Conservation (phyloP, 2,329 filamentous ascomycete genomes). For the Diaporthe sp. region DNA sequence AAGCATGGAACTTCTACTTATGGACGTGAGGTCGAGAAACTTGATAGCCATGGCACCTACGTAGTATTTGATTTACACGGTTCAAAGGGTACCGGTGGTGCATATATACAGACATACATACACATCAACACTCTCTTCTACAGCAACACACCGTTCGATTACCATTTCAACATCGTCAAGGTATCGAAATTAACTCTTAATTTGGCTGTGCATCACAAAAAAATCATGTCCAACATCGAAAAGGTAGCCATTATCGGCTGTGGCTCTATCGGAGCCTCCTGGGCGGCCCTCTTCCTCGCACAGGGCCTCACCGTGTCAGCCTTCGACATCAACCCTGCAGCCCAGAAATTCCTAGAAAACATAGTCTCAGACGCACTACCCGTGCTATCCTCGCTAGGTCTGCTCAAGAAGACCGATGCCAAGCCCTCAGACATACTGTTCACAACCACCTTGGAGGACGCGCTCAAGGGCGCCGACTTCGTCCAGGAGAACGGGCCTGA, state of each 20-base stretch:
- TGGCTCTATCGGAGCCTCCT: slow-evolving; percentile 49
- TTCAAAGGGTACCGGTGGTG: not conserved
- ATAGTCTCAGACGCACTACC: slow-evolving; percentile 29
- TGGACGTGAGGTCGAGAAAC: not conserved
- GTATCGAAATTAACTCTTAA: not conserved
- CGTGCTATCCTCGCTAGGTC: slow-evolving; percentile 29
- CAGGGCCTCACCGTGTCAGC: slow-evolving; percentile 48
- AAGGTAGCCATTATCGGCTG: slow-evolving; percentile 46
- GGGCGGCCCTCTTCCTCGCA: slow-evolving; percentile 49
- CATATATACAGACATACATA: not conserved
- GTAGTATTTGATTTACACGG: not conserved
- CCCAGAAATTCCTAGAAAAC: slow-evolving; percentile 40
- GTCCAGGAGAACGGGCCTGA: slow-evolving; percentile 54
- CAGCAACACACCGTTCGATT: not conserved
- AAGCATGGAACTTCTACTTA: not conserved
- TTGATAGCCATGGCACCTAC: not conserved
- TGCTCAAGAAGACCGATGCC: slow-evolving; percentile 32
- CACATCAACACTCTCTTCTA: not conserved
- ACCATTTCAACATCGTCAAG: not conserved
- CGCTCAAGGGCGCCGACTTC: slow-evolving; percentile 42
- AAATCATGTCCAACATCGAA: slow-evolving; percentile 33
- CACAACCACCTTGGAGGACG: slow-evolving; percentile 30
- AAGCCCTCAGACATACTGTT: slow-evolving; percentile 32
- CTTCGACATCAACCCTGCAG: slow-evolving; percentile 51
- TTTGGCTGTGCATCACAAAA: not conserved